Evolutionary conservation across 2,329 filamentous ascomycete genomes (phyloP).

Genomic region (Penicillium sp.): DNA sequence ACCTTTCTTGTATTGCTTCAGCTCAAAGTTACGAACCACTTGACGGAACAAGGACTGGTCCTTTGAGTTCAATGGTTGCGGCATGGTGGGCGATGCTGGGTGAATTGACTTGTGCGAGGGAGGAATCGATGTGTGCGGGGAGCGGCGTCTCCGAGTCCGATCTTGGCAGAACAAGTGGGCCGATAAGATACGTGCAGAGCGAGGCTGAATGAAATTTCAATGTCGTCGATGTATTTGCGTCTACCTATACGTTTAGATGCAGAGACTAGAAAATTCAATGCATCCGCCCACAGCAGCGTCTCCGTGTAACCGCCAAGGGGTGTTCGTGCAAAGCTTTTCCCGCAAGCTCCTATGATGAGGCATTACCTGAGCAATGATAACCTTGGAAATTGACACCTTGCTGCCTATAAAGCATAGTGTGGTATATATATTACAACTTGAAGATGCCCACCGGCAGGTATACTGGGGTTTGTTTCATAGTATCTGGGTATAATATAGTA

Average conservation of each 20-base stretch:
- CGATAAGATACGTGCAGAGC: slow-evolving; percentile 26
- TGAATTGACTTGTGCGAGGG: slow-evolving; percentile 37
- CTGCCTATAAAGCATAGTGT: no score
- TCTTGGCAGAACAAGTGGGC: slow-evolving; percentile 26
- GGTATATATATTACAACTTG: no score
- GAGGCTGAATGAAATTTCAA: slow-evolving; percentile 3
- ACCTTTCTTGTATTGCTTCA: slow-evolving; percentile 96
- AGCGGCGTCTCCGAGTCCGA: slow-evolving; percentile 33
- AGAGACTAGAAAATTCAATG: not conserved
- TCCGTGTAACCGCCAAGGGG: slow-evolving; percentile 5
- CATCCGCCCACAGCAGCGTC: not conserved
- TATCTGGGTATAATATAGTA: no score
- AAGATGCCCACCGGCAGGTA: no score
- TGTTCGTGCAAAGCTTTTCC: no score
- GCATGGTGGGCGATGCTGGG: slow-evolving; percentile 44
- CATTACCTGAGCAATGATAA: no score
- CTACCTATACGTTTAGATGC: not conserved
- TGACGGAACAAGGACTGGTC: slow-evolving; percentile 93
- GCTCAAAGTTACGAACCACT: slow-evolving; percentile 94
- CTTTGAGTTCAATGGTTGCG: slow-evolving; percentile 67
- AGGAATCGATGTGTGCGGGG: slow-evolving; percentile 43
- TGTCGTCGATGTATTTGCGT: not conserved
- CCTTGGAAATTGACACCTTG: no score
- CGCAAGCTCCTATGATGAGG: no score
- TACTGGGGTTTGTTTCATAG: no score